Conservation (phyloP, 2,329 filamentous ascomycete species). For the Clarireedia monteithiana region DNA sequence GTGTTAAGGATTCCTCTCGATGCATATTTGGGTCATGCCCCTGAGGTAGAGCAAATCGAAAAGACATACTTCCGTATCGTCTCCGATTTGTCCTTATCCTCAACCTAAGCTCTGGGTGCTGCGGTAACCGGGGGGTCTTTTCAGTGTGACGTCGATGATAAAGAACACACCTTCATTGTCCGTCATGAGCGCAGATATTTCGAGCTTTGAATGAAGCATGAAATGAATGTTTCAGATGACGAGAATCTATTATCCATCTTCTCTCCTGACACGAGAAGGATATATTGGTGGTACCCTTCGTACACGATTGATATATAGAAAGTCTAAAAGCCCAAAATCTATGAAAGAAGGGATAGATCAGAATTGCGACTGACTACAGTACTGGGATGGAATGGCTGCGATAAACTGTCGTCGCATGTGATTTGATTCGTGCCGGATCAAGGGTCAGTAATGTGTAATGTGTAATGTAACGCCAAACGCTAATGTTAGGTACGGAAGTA, state of each 20-base stretch:
- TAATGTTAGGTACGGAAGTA: too few species aligned
- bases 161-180: constrained; percentile 1
- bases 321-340: background rate
- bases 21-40: constrained; percentile 28
- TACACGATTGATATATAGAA: background rate
- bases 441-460: too few species aligned
- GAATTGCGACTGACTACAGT: too few species aligned
- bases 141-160: constrained; percentile 8
- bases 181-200: background rate
- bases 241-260: background rate
- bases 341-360: background rate
- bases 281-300: background rate
- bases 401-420: too few species aligned
- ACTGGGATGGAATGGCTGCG: too few species aligned
- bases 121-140: background rate
- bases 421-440: too few species aligned
- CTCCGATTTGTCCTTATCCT: background rate
- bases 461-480: too few species aligned
- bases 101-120: background rate
- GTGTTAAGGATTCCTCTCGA: constrained; percentile 23
- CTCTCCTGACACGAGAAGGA: background rate
- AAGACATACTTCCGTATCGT: constrained; percentile 17
- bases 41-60: constrained; percentile 16
- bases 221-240: constrained; percentile 1
- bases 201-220: background rate